Evolutionary conservation across 805 yeast genomes (phyloP), one percentile per base, ranked within the genome.

Genomic region (Monosporozyma servazzii): DNA sequence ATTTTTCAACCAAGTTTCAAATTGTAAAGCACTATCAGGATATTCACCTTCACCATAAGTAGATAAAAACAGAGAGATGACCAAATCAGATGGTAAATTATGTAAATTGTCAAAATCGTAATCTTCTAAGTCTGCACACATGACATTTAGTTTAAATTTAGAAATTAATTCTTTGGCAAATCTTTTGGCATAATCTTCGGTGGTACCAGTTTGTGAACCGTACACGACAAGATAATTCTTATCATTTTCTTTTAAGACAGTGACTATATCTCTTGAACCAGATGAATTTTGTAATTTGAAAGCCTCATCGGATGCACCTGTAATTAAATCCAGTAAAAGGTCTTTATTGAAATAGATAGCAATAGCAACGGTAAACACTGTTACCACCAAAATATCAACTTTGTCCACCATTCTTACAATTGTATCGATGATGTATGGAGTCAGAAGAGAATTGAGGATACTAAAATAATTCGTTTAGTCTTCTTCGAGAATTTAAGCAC

Each of bases 1-100:
- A 31, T 18, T n/a, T 36, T 48, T 61, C 61, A 90, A 77, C 64
- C 73, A 81, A 52, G 84, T 86, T 64, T 80, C 82, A 66, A 91
- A 88, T 42, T 81, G 82, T 42, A 80, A 78, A 15, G 97, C 91
- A 61, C 87, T 86, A 67, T 91, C 99, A 13, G 99, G 91, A 58
- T 96, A 96, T 67, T 91, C 99, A 63, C 99, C 99, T 71, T 91
- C 99, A 59, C 99, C 99, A 62, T 93, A 93, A 9, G 96, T 88
- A 31, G 98, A 91, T 72, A 89, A 74, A 63, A 91, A 76, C 62
- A 91, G 83, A 55, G 88, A 80, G 4, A 41, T n/a, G 21, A 81
- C 81, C 49, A 78, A 71, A 53, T 78, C 77, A 13, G 72, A 70
- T 21, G 82, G 78, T 56, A 91, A 69, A 48, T 78, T 78, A 60